These are phyloP conservation scores for Trypanosoma theileri DNA, from an alignment of 208 protist genomes.

Conservation along the genomic window DNA sequence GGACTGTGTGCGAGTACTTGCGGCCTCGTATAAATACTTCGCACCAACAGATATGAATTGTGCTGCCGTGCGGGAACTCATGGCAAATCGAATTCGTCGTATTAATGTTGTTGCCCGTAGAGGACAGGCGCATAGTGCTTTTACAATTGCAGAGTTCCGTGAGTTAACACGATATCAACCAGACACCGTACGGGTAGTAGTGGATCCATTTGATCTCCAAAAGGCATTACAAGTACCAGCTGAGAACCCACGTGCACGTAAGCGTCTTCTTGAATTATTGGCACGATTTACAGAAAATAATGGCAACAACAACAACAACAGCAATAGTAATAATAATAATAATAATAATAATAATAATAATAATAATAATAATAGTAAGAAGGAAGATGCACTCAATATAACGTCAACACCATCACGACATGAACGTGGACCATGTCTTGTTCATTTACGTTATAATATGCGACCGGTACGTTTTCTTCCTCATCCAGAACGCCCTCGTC, in stretches of 20 bases:
- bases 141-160: constrained; percentile 96
- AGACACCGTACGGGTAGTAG: constrained; percentile 56
- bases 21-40: constrained; percentile 71
- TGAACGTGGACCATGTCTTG: constrained; percentile 49
- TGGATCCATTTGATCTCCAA: constrained; percentile 69
- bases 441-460: constrained; percentile 74
- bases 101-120: constrained; percentile 88
- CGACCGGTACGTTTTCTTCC: constrained; percentile 70
- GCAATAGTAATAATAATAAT: background rate
- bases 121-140: constrained; percentile 89
- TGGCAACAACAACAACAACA: background rate
- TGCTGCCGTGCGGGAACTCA: constrained; percentile 78
- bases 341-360: background rate
- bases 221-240: constrained; percentile 26
- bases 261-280: constrained; percentile 84
- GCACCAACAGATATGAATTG: constrained; percentile 90
- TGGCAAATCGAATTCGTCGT: constrained; percentile 59
- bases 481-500: constrained; percentile 36
- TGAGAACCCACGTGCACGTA: constrained; percentile 60
- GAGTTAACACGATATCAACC: constrained; percentile 86
- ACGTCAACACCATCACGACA: background rate
- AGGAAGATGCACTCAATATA: background rate
- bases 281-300: constrained; percentile 30
- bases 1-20: constrained; percentile 92
- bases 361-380: background rate